phyloP scores from a whole-genome alignment of 495 filamentous ascomycete species.

The Elasticomyces elasticus region DNA sequence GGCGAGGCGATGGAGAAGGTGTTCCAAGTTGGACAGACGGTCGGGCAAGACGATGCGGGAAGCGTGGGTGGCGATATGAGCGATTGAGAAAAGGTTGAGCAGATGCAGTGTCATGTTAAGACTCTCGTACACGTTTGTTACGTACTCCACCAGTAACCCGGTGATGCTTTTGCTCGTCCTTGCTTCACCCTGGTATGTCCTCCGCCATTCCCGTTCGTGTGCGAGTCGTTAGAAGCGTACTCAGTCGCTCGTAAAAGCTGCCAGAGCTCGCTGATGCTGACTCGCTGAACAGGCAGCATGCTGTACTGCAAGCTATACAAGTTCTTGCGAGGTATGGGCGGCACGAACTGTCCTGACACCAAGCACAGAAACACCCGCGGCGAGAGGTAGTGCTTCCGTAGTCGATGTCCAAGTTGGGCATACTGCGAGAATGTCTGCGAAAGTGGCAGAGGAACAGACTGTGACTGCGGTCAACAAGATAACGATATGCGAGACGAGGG shows the following conservation, averaged over 20 bases:
- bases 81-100: constrained; percentile 1
- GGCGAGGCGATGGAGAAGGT: constrained; percentile 24
- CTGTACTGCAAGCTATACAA: constrained; percentile 96
- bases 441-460: constrained; percentile 86
- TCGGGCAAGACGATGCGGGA: constrained; percentile 6
- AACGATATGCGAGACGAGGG: neutral
- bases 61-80: constrained; percentile 10
- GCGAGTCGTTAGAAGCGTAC: too few species aligned
- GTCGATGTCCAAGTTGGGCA: constrained; percentile 82
- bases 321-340: constrained; percentile 82
- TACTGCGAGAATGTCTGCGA: constrained; percentile 93
- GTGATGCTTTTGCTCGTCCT: neutral
- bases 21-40: constrained; percentile 16
- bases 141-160: constrained; percentile 8
- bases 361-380: constrained; percentile 79
- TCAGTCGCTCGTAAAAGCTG: constrained; percentile 38
- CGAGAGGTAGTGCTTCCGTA: constrained; percentile 90
- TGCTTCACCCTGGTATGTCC: neutral
- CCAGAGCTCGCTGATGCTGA: constrained; percentile 80
- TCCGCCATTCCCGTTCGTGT: constrained; percentile 5
- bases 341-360: constrained; percentile 74
- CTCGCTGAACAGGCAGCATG: constrained; percentile 80
- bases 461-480: constrained; percentile 10
- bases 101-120: neutral
- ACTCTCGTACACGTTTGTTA: neutral